Evolutionary conservation across 306 rosid species (phyloP), one percentile per base, ranked within the genome.

Genomic region (Astragalus membranaceus): DNA sequence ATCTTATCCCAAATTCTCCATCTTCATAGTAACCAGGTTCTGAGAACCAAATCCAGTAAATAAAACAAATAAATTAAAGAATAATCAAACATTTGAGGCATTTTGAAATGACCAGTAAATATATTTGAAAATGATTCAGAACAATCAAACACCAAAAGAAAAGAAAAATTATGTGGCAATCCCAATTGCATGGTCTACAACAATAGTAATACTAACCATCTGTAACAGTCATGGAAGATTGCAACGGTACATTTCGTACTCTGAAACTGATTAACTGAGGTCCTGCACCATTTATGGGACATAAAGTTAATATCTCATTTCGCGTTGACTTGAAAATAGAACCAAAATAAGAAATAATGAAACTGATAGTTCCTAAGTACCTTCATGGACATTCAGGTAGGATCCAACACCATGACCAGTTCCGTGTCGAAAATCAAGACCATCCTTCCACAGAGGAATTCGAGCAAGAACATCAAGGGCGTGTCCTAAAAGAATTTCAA

Each of bases 371-470:
- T 59, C 66, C 33, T 42, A 16, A 51, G 48, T 77, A 86, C 99
- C 99, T 91, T 95, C 99, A 67, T 91, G 99, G 78, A 95, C 99
- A 83, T 89, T 91, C 53, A 95, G 92, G 83, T 84, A 95, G 64
- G 99, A 95, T 44, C 99, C 99, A 80, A 95, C 82, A 50, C 99
- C 99, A 84, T 95, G 99, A 63, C 99, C 99, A 73, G 99, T 95
- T 70, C 99, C 99, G 79, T 91, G 99, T 68, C 95, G 95, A 79
- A 89, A 95, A 87, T 95, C 99, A 67, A 95, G 96, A 81, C 99
- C 97, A 76, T 86, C 44, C 73, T 87, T 91, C 99, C 99, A 95
- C 79, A 95, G 69, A 47, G 97, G 96, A 67, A 91, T 64, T 83
- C 99, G 92, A 70, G 99, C 92, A 83, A 95, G 96, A 82, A 91